Evolutionary conservation across 2,329 filamentous ascomycete species (phyloP), one percentile per base, ranked within the genome.

Genomic region (Aspergillus sp.): DNA sequence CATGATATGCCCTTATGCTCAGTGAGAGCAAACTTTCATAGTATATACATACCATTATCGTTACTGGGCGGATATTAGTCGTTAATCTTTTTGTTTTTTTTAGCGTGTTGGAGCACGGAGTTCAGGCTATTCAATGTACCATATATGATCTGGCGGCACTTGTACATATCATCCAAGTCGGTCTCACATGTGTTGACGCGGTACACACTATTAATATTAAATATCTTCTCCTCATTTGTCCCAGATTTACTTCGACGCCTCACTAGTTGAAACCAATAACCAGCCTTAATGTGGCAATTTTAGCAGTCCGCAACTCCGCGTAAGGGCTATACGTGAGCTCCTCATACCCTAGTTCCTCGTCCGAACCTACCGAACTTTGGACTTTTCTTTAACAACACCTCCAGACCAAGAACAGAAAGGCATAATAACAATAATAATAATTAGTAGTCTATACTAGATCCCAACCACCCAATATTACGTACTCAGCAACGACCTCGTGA

Each of bases 151-250:
- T 19, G 9, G 11, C 40, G 23, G 14, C 17, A 19, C 17, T 50
- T 37, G 46, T 21, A 43, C 17, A 31, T 31, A 31, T 11, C 27
- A 31, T 31, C 27, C 9, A 23, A 31, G 25, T 37, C 40, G 50
- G 50, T 45, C 40, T 52, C 50, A 45, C 50, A 52, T 45, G 50
- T 52, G 15, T 45, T 41, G n/a, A 31, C 43, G 23, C 19, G 19
- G 6, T 37, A 37, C 35, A 37, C 15, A 37, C 15, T 37, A n/a
- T 37, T 25, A 45, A 15, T 25, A 45, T 11, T 45, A 15, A 25
- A 43, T 23, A 33, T 33, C 15, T 43, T n/a, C 21, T 14, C 35
- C n/a, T 41, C n/a, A n/a, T 7, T 19, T 31, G 27, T 8, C 27
- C 27, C 27, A 31, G 8, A 31, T 31, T 8, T 31, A 31, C 9